phyloP scores from a whole-genome alignment of 306 rosid genomes.

The Crataegus laevigata region DNA sequence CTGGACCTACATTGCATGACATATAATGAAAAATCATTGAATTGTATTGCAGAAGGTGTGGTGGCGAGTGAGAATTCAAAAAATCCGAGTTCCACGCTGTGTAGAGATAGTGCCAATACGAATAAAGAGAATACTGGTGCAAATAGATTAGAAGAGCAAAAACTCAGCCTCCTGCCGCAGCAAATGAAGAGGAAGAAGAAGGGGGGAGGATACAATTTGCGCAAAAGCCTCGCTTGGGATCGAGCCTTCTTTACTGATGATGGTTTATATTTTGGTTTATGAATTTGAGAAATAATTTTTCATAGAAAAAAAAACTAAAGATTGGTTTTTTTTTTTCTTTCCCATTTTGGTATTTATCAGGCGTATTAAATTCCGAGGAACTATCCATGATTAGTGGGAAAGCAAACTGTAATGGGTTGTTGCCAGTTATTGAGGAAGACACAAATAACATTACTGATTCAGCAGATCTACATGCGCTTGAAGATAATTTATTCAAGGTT shows the following conservation, averaged over 20 bases:
- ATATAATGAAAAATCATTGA: neutral
- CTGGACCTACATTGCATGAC: neutral
- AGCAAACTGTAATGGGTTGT: slow-evolving; percentile 23
- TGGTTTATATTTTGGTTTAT: slow-evolving; percentile 26
- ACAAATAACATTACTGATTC: slow-evolving; percentile 17
- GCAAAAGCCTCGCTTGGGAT: slow-evolving; percentile 94
- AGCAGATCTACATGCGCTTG: slow-evolving; percentile 22
- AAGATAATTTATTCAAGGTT: slow-evolving; percentile 47
- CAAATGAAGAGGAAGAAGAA: slow-evolving; percentile 81
- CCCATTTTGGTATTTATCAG: slow-evolving; percentile 25
- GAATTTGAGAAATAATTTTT: neutral
- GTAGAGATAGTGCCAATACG: slow-evolving; percentile 10
- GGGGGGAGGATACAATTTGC: slow-evolving; percentile 66
- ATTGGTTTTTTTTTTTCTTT: neutral
- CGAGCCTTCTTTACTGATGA: slow-evolving; percentile 85
- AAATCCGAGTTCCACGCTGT: slow-evolving; percentile 8
- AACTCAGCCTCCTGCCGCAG: slow-evolving; percentile 53
- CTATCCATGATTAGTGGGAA: slow-evolving; percentile 70
- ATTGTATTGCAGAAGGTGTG: slow-evolving; percentile 14
- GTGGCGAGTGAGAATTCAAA: slow-evolving; percentile 3
- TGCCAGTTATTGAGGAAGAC: slow-evolving; percentile 54
- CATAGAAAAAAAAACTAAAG: neutral
- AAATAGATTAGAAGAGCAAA: slow-evolving; percentile 37
- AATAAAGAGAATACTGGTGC: slow-evolving; percentile 34
- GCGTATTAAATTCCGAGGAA: slow-evolving; percentile 72